Evolutionary conservation across 805 yeast genomes (phyloP), one percentile per base, ranked within the genome.

Genomic region (Metschnikowia chrysomelidarum): DNA sequence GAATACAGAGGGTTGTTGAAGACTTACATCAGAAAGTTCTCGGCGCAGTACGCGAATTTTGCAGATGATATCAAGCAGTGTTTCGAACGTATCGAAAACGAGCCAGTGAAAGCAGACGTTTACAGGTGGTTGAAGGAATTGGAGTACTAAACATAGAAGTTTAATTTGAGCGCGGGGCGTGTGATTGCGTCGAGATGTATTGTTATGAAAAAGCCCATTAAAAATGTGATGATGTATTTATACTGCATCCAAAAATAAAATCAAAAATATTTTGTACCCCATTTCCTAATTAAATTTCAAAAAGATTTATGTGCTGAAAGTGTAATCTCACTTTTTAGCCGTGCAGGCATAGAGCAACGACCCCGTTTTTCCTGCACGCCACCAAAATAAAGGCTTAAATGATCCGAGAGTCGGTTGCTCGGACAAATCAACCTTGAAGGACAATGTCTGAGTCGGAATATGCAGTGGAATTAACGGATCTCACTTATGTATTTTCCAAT

Each of bases 401-500:
- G n/a, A n/a, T n/a, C n/a, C n/a, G n/a, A n/a, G n/a, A n/a, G n/a
- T n/a, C n/a, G 24, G 18, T 9, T 9, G 24, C 31, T 25, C 10
- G 8, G 19, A 17, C 9, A 12, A 18, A 17, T 11, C 10, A 12
- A 12, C 15, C 15, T 10, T 23, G 12, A 10, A 18, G 7, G 27
- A 33, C 7, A 16, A 41, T 41, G 45, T 24, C 45, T 15, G 32
- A 22, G 11, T 31, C 49, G 5, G 38, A 38, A 6, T 44, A 50
- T 27, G 82, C 91, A 27, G 78, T 89, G 12, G 78, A 73, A 44
- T 80, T 89, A 0, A 63, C 67, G 8, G 62, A 78, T 28, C 66
- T 91, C 32, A 75, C 81, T 2, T 93, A 88, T 59, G 77, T 73
- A 18, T 91, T 84, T 53, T 65, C 72, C 34, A 66, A 73, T 3